Conservation (phyloP, 2,329 filamentous ascomycete genomes). For the Stemphylium beticola region DNA sequence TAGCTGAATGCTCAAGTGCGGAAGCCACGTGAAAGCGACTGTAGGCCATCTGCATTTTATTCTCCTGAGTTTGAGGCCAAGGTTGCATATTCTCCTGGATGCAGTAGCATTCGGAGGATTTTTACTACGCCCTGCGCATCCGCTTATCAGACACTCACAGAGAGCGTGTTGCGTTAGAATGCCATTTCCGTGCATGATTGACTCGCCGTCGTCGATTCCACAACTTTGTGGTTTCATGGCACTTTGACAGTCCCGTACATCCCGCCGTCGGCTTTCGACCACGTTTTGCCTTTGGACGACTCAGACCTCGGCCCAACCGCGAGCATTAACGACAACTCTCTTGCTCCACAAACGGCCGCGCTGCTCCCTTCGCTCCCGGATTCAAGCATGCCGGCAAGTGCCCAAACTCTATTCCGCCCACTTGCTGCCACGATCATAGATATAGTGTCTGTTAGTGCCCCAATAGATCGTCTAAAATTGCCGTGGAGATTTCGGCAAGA, state of each 20-base stretch:
- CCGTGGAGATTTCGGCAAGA: constrained; percentile 19
- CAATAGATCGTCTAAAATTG: constrained; percentile 23
- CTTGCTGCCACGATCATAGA: constrained; percentile 14
- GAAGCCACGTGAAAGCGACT: constrained; percentile 11
- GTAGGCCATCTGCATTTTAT: constrained; percentile 6
- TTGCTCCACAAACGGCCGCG: constrained; percentile 22
- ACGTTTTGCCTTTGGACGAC: constrained; percentile 7
- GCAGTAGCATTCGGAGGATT: constrained; percentile 3
- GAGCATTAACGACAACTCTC: neutral
- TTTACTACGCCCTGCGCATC: neutral
- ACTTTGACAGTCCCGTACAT: constrained; percentile 9
- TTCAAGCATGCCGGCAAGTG: constrained; percentile 14
- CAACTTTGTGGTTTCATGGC: neutral
- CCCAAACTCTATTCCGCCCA: constrained; percentile 23
- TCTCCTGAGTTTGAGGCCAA: constrained; percentile 8
- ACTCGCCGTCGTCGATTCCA: neutral
- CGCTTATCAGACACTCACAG: neutral
- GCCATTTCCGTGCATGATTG: neutral
- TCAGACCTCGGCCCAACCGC: constrained; percentile 3
- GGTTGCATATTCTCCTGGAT: neutral
- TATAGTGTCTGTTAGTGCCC: constrained; percentile 24
- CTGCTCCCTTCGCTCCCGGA: constrained; percentile 12
- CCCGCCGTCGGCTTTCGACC: neutral
- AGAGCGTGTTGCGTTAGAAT: neutral
- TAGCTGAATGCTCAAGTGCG: constrained; percentile 19